Base-by-base conservation (phyloP, 306 rosid genomes). In the Malus asiatica region DNA sequence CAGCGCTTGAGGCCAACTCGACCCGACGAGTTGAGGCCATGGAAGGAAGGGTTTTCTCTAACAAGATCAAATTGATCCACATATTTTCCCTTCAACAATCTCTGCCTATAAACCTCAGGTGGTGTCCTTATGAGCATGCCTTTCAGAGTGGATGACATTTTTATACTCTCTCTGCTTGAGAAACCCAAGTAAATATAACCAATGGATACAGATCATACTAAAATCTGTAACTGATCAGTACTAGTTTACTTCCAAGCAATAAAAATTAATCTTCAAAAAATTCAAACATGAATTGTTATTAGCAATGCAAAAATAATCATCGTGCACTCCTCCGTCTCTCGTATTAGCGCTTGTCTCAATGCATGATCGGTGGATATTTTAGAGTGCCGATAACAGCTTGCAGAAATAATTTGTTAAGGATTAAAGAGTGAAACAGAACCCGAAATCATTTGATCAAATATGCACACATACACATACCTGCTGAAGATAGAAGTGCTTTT, bases 141-240 rank as follows among this genome's bases (percentile, higher is more conserved):
- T 82, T 89, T 89, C 80, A 81, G 85, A 25, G 86, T 75, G 23
- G 92, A 89, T 13, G 89, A 85, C 95, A 89, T 76, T 71, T 80
- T 76, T 35, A n/a, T 60, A 45, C 19, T 10, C 76, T 67, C 76
- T 73, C 64, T 59, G 30, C 30, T 22, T 27, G 59, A 45, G 30
- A 59, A 61, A 44, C 42, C 66, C 68, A 64, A 29, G 40, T 15
- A 48, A 48, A 48, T 48, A 48, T 48, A 15, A 48, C 8, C 55
- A 15, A 5, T 48, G 55, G 19, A 48, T 48, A 48, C 8, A 48
- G 16, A 48, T 4, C 53, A 48, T 48, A 48, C 53, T 14, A 10
- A 12, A 3, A 22, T 11, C 5, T 42, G 11, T 14, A 61, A 11
- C 38, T 13, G 5, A 62, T 77, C 72, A 69, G 75, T 68, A 18